Evolutionary conservation across 2,329 filamentous ascomycete species (phyloP).

Genomic region (Drechslerella stenobrocha): DNA sequence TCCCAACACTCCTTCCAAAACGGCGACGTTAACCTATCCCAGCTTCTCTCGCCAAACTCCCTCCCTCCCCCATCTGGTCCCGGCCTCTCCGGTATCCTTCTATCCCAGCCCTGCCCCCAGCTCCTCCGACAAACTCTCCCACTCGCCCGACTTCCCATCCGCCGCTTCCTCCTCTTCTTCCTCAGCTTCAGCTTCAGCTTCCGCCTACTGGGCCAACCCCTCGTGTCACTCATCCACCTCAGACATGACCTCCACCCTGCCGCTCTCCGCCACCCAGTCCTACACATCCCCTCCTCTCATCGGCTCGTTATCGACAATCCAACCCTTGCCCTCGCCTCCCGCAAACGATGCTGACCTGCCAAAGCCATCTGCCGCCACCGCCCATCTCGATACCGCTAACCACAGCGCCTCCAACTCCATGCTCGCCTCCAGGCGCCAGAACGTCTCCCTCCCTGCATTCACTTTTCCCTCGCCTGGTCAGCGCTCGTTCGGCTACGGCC

Average conservation of each 20-base stretch:
- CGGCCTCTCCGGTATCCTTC: constrained; percentile 43
- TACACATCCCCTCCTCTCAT: constrained; percentile 38
- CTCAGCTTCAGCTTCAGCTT: constrained; percentile 19
- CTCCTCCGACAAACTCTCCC: constrained; percentile 25
- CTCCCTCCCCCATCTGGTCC: constrained; percentile 38
- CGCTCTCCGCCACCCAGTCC: constrained; percentile 18
- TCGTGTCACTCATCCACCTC: constrained; percentile 1
- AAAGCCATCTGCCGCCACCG: constrained; percentile 7
- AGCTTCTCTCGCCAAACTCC: constrained; percentile 43
- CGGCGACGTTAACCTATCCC: constrained; percentile 44
- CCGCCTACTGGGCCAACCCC: constrained; percentile 27
- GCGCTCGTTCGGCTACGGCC: constrained; percentile 37
- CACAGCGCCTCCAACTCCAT: constrained; percentile 21
- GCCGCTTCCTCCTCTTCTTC: too few relatives aligned
- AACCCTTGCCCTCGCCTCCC: constrained; percentile 39
- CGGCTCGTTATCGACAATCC: constrained; percentile 30
- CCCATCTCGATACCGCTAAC: background rate
- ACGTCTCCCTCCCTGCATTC: constrained; percentile 42
- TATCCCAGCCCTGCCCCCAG: constrained; percentile 46
- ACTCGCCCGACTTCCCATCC: constrained; percentile 27
- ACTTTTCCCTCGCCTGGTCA: constrained; percentile 40
- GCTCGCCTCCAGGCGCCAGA: constrained; percentile 37
- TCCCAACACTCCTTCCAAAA: constrained; percentile 46
- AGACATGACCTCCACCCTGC: constrained; percentile 43
- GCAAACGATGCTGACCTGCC: constrained; percentile 45